Evolutionary conservation across 805 yeast genomes (phyloP), one percentile per base, ranked within the genome.

Genomic region (Ogataea pini): DNA sequence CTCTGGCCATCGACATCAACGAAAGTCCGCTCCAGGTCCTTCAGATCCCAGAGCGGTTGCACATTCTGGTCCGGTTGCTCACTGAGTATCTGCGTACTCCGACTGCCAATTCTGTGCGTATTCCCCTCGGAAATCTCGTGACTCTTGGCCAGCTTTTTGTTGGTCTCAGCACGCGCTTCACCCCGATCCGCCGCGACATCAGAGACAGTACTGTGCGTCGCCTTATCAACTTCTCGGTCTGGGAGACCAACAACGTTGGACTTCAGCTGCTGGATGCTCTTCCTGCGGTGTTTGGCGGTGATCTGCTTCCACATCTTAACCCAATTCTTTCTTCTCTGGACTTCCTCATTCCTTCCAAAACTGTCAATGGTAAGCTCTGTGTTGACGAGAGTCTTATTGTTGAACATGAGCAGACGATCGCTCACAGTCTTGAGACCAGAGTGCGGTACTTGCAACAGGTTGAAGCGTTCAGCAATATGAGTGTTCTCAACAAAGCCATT

Each of bases 121-220:
- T 86, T 7, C 94, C 95, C 2, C 53, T 88, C 12, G 91, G 92
- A 1, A 58, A 68, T 38, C 60, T 85, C 2, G 60, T 85, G 4
- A 61, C 71, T 7, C 50, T 83, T 42, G 69, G 74, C 18, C 89
- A 85, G 57, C 67, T 82, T 10, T 59, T 84, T 13, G 65, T 79
- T 49, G 73, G 83, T 14, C 64, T 88, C 49, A 80, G 83, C 54
- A 65, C 76, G 12, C 78, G 73, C 45, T 80, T 79, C 51, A 65
- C 82, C 31, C 73, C 82, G 1, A 72, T 83, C 59, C 79, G 77
- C 55, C 72, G 76, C 41, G 89, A 83, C 51, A 75, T 85, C 49
- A 72, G 85, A 51, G 85, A 83, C 58, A 70, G 68, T 7, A 67
- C 71, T 8, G 65, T 82, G 36, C 78, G 74, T 48, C 62, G 68